Percentiles rank a stretch among this genome's conserved stretches.
These are phyloP conservation scores for Encephalitozoon cuniculi DNA, from an alignment of 371 early-diverging fungal species.

Conservation along the genomic window DNA sequence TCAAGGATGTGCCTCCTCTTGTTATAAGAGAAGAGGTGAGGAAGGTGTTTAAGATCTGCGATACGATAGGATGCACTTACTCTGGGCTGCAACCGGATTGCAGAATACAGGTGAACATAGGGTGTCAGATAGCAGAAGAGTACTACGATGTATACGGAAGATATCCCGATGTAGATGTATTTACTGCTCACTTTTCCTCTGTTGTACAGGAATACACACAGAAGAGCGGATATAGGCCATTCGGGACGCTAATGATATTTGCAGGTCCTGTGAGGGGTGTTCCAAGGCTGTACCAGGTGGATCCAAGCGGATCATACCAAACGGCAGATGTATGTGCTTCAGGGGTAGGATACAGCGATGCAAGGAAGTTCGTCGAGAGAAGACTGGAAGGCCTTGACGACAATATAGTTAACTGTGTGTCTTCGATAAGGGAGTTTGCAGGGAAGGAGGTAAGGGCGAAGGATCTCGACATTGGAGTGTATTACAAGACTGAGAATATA, in stretches of 20 bases:
- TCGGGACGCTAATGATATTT: constrained; percentile 56
- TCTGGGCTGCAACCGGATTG: constrained; percentile 60
- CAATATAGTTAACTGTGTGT: constrained; percentile 46
- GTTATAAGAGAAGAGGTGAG: constrained; percentile 40
- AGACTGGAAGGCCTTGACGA: constrained; percentile 50
- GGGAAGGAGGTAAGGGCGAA: constrained; percentile 21
- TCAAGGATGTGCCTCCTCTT: constrained; percentile 50
- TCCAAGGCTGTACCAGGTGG: constrained; percentile 54
- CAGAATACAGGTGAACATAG: constrained; percentile 43
- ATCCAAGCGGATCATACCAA: constrained; percentile 58
- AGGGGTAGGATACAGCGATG: constrained; percentile 51
- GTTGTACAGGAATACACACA: constrained; percentile 59
- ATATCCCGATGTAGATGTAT: constrained; percentile 53
- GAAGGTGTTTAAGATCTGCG: constrained; percentile 57
- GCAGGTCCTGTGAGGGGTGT: constrained; percentile 33
- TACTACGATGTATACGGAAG: constrained; percentile 56
- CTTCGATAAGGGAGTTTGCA: constrained; percentile 43
- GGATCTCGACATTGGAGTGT: constrained; percentile 54
- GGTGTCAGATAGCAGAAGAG: constrained; percentile 51
- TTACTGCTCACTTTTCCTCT: constrained; percentile 50
- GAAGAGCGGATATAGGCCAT: constrained; percentile 58
- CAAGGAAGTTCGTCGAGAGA: constrained; percentile 41
- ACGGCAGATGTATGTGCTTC: constrained; percentile 22
- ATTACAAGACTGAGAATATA: neutral
- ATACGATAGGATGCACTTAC: constrained; percentile 55